A percentile compares a stretch with the other conserved stretches of the same genome.
These are phyloP conservation scores for Camptophora hylomeconis DNA, from an alignment of 2,329 filamentous ascomycete species.

Conservation along the genomic window DNA sequence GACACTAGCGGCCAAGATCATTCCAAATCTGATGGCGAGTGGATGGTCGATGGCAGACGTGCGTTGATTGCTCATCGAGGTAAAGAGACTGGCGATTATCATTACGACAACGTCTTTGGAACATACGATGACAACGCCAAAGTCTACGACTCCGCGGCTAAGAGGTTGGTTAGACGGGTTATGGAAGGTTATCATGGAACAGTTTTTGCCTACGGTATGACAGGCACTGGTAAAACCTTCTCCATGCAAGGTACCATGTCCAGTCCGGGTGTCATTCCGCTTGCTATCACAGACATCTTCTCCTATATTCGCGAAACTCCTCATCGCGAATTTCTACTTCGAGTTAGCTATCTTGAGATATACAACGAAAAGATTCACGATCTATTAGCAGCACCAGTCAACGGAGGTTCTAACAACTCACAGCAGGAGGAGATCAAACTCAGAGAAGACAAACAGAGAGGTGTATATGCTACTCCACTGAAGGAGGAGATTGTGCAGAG, in stretches of 20 bases:
- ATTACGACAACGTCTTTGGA: conserved; percentile 94
- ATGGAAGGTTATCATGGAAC: conserved; percentile 99
- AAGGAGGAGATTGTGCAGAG: conserved; percentile 99
- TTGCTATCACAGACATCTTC: conserved; percentile 97
- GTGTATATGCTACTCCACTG: conserved; percentile 87
- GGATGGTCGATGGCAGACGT: conserved; percentile 78
- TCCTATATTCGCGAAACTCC: conserved; percentile 97
- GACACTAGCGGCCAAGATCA: conserved; percentile 55
- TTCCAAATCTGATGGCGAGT: conserved; percentile 61
- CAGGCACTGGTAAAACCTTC: conserved; percentile 95
- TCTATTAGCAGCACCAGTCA: conserved; percentile 62
- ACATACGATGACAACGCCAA: conserved; percentile 86
- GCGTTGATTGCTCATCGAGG: conserved; percentile 73
- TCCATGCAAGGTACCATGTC: conserved; percentile 98
- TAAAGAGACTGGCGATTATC: conserved; percentile 83
- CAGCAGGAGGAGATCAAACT: conserved; percentile 91
- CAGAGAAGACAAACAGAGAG: conserved; percentile 87
- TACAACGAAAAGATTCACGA: conserved; percentile 98
- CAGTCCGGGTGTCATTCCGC: conserved; percentile 87
- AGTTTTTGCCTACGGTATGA: conserved; percentile 98
- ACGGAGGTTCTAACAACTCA: conserved; percentile 38
- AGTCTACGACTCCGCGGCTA: conserved; percentile 89
- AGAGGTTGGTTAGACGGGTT: conserved; percentile 83
- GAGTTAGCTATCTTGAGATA: conserved; percentile 96
- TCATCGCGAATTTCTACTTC: conserved; percentile 80